A percentile compares a stretch with the other conserved stretches of the same genome.
These are phyloP conservation scores for Fusarium cicatricum DNA, from an alignment of 2,329 filamentous ascomycete species.

Conservation along the genomic window DNA sequence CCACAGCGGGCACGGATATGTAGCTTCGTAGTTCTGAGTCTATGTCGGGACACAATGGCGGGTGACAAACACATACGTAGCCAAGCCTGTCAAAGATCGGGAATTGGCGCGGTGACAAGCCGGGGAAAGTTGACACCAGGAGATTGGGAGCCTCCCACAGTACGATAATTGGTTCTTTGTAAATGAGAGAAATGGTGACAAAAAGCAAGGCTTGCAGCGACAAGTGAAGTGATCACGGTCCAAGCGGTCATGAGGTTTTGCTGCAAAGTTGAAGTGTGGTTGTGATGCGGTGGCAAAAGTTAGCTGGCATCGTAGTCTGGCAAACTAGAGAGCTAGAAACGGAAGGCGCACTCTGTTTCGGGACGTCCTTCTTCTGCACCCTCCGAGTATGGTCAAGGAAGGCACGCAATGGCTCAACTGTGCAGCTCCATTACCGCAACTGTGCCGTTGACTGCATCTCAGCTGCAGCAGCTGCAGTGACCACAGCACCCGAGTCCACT, in stretches of 20 bases:
- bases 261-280: constrained; percentile 11
- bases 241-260: constrained; percentile 8
- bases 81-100: background rate
- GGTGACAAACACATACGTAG: background rate
- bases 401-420: constrained; percentile 10
- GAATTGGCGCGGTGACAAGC: constrained; percentile 5
- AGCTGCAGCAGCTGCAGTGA: constrained; percentile 7
- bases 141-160: constrained; percentile 1
- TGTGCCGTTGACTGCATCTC: constrained; percentile 20
- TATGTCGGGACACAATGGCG: constrained; percentile 6
- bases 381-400: constrained; percentile 13
- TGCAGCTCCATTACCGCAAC: constrained; percentile 14
- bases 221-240: constrained; percentile 20
- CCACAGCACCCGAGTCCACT: constrained; percentile 12
- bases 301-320: background rate
- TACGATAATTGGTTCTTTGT: background rate
- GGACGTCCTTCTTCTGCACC: constrained; percentile 21
- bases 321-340: constrained; percentile 26
- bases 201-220: constrained; percentile 17
- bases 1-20: constrained; percentile 17
- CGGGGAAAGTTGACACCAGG: constrained; percentile 7
- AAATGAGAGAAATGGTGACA: constrained; percentile 2
- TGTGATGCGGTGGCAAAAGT: constrained; percentile 35
- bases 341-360: constrained; percentile 34
- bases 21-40: too few species aligned